Evolutionary conservation across 345 rosid genomes (phyloP), one percentile per base, ranked within the genome.

Genomic region (Dipteronia dyeriana): DNA sequence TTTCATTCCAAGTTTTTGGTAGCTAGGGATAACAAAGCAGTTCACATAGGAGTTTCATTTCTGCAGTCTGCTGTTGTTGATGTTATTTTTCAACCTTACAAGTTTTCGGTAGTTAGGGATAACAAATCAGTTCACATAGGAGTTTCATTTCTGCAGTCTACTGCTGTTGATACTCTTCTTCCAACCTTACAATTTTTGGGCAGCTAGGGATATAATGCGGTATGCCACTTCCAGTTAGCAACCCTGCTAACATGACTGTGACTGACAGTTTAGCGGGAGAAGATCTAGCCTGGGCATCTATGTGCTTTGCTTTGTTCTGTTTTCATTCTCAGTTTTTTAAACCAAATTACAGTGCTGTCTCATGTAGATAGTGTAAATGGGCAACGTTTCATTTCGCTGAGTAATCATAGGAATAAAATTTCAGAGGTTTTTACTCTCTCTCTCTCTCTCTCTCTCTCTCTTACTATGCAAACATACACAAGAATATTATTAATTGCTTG

Each of bases 111-210:
- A 34, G 51, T 22, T 20, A 47, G 60, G 9, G 22, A 6, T 38
- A 14, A 11, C 13, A 45, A 45, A 10, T 3, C 14, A 45, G 49
- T 45, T 49, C 9, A 22, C 54, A 57, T 23, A 38, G n/a, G 62
- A 65, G 23, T 45, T 76, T 68, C 57, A 43, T 7, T 75, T 80
- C 60, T 13, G 34, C 59, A 75, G 34, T 54, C 29, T 69, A 38
- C 71, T 38, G 66, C 54, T 62, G 34, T 3, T 29, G 8, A 26
- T 49, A 5, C 47, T 45, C 2, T 54, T 29, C 63, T 66, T n/a
- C 16, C 23, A 5, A 22, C 3, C 73, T 70, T 66, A 1, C 20
- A 13, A 45, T 16, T 57, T 26, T 12, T 57, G 9, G 68, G 7
- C 59, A 26, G 43, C 68, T 9, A 25, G 39, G 5, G 66, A 6